Base-by-base conservation (phyloP, 805 yeast species). In the Candida ipomoeae region DNA sequence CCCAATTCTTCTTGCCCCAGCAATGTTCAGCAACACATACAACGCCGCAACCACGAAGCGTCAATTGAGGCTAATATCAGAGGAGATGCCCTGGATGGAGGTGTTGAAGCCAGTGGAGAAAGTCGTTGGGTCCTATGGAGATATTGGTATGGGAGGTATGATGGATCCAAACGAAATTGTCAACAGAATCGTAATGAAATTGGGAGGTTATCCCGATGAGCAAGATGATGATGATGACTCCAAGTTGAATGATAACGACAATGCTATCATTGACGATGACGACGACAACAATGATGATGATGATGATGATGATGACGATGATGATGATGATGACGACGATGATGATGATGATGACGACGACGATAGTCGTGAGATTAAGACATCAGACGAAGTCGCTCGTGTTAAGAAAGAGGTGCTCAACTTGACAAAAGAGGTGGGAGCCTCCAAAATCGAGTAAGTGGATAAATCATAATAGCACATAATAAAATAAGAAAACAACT, bases 81-180 rank as follows among this genome's bases (percentile, higher is more conserved):
- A 89, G 55, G 96, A 90, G 56, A 91, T 94, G 94, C 89, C 92
- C 34, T 92, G 95, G 92, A 85, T 92, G 55, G 96, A 89, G 57
- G 82, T 92, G n/a, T 77, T 94, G 63, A 86, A 85, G 65, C 99
- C 99, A 0, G 89, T 90, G 21, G 99, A 92, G 67, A 92, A 92
- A 67, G 96, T 92, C 5, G 83, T 87, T 62, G 89, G 96, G 50
- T 80, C 89, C 39, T 89, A 91, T 71, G 98, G 99, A 54, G 98
- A 92, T 60, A 90, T 94, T 50, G 98, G 98, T n/a, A 87, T 94
- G 89, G 98, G 99, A 44, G 98, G 99, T 48, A 94, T 94, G 98
- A 86, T 91, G 85, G 98, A 94, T 60, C 89, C 95, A 82, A 87
- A 89, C 65, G 97, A 91, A 65, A 85, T 94, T 59, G 96, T 90